Base-by-base conservation (phyloP, 225 moss, liverwort and hornwort genomes). In the Ulota crispa region DNA sequence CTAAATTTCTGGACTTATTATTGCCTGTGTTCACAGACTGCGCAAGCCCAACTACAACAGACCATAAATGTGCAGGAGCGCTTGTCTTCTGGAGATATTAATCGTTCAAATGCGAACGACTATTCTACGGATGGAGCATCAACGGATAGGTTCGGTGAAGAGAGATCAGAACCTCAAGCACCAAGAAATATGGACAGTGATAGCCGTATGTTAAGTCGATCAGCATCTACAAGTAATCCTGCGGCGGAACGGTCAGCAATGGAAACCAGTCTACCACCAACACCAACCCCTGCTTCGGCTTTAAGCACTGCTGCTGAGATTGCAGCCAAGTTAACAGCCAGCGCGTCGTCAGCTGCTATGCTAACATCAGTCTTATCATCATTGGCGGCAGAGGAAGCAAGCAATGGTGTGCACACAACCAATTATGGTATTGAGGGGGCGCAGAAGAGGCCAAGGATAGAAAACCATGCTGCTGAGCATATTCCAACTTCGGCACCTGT, bases 341-440 rank as follows among this genome's bases (percentile, higher is more conserved):
- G 93, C 79, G 85, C 97, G 30, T 95, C 95, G 9, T 95, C 95
- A 66, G 94, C 97, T 68, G 97, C 97, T 36, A 97, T 97, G 97
- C 89, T 97, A 54, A 95, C 92, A 50, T 97, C 97, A 59, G 97
- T 94, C 63, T 85, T 97, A 80, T 97, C 97, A 62, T 97, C 97
- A 45, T 79, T 97, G 84, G 95, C 97, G 80, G 95, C 97, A 60
- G 95, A 97, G 73, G 95, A 97, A 88, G 95, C 93, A 63, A 84
- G 76, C 31, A 85, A 85, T 27, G 88, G 86, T 56, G 81, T 83
- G 72, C 87, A 87, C 24, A 80, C 86, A 42, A 81, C 91, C 12
- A 86, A 77, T 76, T 87, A 86, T 73, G 87, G 86, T 28, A 56
- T 91, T 82, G 93, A 92, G 78, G 92, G 79, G 43, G 34, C 83